These are phyloP conservation scores for Raphanus hybrid DNA, from an alignment of 441 rosid genomes.

Conservation along the genomic window DNA sequence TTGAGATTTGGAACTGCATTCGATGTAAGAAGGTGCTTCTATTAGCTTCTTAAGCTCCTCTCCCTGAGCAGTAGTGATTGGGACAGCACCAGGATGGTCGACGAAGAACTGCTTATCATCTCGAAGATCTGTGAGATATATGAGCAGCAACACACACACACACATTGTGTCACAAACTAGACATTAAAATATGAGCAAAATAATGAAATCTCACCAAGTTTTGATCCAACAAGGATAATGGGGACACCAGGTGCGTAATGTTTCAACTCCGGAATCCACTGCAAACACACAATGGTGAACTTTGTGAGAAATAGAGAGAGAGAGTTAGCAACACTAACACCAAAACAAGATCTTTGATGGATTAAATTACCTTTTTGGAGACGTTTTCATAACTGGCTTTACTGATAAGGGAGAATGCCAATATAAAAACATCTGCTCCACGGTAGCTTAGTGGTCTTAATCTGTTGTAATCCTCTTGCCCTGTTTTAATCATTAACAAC, in stretches of 20 bases:
- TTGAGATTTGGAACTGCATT: constrained; percentile 68
- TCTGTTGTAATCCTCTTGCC: constrained; percentile 58
- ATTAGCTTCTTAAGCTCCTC: constrained; percentile 64
- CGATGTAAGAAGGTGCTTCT: constrained; percentile 58
- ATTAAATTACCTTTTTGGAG: constrained; percentile 46
- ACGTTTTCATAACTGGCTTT: constrained; percentile 56
- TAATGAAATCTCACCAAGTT: constrained; percentile 47
- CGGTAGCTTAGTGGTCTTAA: constrained; percentile 58
- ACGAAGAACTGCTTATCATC: constrained; percentile 49
- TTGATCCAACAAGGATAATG: constrained; percentile 54
- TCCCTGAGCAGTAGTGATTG: constrained; percentile 51
- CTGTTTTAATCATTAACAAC: constrained; percentile 22
- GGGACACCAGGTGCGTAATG: constrained; percentile 56
- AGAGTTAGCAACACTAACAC: not conserved
- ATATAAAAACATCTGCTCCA: constrained; percentile 56
- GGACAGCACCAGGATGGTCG: constrained; percentile 51
- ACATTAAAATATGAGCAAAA: constrained; percentile 4
- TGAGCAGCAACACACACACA: constrained; percentile 19
- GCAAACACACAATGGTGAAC: constrained; percentile 20
- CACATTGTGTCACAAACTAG: constrained; percentile 1
- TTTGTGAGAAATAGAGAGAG: not conserved
- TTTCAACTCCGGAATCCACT: constrained; percentile 59
- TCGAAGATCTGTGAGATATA: constrained; percentile 39
- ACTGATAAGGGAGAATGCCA: constrained; percentile 61
- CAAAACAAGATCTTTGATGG: not conserved